These are phyloP conservation scores for Coelastrella sp. DNA, from an alignment of 139 green algal species.

Conservation along the genomic window DNA sequence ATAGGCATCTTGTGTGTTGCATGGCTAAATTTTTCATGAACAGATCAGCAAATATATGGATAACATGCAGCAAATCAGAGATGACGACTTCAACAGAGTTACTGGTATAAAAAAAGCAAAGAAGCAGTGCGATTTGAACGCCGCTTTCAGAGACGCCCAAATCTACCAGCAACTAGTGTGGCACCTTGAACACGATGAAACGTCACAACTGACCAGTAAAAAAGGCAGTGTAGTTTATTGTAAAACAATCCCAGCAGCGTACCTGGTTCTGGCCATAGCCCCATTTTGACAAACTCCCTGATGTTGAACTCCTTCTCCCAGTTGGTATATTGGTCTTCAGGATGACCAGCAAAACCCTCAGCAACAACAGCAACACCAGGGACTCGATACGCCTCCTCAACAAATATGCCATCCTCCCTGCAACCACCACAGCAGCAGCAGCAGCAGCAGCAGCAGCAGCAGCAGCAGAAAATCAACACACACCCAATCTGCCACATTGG, in stretches of 20 bases:
- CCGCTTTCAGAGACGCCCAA: too few species aligned
- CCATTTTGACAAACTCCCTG: slow-evolving; percentile 35
- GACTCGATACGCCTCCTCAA: slow-evolving; percentile 12
- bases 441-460: neutral
- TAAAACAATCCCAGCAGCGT: neutral
- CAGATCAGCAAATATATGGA: too few species aligned
- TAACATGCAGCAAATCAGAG: too few species aligned
- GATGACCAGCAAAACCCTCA: slow-evolving; percentile 41
- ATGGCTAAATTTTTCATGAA: too few species aligned
- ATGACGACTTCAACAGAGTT: too few species aligned
- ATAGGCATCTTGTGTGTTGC: too few species aligned
- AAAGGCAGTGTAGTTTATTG: too few species aligned
- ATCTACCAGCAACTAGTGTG: too few species aligned
- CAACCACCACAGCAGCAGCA: neutral
- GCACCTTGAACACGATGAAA: neutral
- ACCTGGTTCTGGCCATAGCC: slow-evolving; percentile 22
- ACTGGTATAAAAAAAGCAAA: too few species aligned
- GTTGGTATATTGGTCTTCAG: slow-evolving; percentile 12
- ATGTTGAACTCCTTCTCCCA: slow-evolving; percentile 29
- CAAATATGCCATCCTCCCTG: slow-evolving; percentile 33
- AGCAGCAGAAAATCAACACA: neutral
- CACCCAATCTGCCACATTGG: too few species aligned
- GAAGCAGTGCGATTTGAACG: too few species aligned
- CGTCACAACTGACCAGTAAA: neutral
- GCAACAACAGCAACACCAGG: slow-evolving; percentile 9